These are phyloP conservation scores for Pseudoneurospora amorphoporcata DNA, from an alignment of 495 filamentous ascomycete genomes.

Conservation along the genomic window DNA sequence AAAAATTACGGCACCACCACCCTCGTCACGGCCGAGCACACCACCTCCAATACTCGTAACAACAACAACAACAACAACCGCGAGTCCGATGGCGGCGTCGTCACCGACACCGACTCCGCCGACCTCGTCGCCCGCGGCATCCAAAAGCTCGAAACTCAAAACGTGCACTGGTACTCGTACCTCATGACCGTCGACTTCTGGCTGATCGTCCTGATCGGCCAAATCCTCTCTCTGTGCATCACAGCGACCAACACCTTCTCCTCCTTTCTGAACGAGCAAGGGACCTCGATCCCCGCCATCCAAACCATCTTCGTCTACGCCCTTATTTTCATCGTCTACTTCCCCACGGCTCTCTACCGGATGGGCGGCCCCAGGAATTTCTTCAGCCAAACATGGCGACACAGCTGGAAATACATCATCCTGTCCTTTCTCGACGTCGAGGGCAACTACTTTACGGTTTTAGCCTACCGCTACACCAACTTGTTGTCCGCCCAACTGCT, in stretches of 20 bases:
- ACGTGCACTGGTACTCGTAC: slow-evolving; percentile 65
- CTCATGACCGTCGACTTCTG: slow-evolving; percentile 81
- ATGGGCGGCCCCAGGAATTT: slow-evolving; percentile 67
- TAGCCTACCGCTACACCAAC: slow-evolving; percentile 88
- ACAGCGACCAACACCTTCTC: slow-evolving; percentile 85
- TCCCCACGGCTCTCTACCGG: slow-evolving; percentile 64
- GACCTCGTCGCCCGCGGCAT: slow-evolving; percentile 25
- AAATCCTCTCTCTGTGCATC: slow-evolving; percentile 79
- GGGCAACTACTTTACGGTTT: slow-evolving; percentile 94
- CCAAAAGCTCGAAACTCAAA: slow-evolving; percentile 34
- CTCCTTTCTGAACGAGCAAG: slow-evolving; percentile 52
- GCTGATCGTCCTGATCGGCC: slow-evolving; percentile 69
- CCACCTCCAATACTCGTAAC: slow-evolving; percentile 3
- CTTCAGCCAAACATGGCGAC: slow-evolving; percentile 46
- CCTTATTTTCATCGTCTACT: slow-evolving; percentile 73
- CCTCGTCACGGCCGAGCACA: slow-evolving; percentile 7
- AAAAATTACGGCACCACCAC: slow-evolving; percentile 9
- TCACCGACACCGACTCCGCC: neutral
- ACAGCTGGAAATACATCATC: slow-evolving; percentile 93
- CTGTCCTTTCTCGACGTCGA: slow-evolving; percentile 87
- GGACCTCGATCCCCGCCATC: slow-evolving; percentile 88
- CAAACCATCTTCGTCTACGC: slow-evolving; percentile 93
- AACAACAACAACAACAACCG: neutral
- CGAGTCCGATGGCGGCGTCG: neutral
- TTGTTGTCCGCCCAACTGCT: slow-evolving; percentile 87